A percentile compares a stretch with the other conserved stretches of the same genome.
These are phyloP conservation scores for Yamadazyma phyllophila DNA, from an alignment of 805 yeast genomes.

Conservation along the genomic window DNA sequence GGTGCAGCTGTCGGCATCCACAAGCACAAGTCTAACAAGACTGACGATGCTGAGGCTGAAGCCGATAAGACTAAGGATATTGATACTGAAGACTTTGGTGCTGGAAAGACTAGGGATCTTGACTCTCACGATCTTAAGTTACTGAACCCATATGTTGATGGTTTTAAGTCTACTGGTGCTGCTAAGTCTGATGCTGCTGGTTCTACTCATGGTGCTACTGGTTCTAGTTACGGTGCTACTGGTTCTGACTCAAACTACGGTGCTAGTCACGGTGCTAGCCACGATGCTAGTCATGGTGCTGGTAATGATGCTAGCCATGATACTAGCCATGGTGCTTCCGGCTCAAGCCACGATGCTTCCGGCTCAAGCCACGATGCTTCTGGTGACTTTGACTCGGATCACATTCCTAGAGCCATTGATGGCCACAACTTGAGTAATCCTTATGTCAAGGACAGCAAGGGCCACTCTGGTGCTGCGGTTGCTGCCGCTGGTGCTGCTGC, in stretches of 20 bases:
- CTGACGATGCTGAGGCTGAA: not conserved
- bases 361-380: conserved; percentile 21
- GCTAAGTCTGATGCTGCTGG: too few species aligned
- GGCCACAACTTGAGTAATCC: not conserved
- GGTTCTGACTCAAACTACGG: too few species aligned
- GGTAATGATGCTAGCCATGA: too few species aligned
- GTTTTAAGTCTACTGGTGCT: too few species aligned
- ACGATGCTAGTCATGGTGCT: too few species aligned
- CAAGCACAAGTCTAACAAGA: not conserved
- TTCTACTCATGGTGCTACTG: too few species aligned
- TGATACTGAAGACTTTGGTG: not conserved
- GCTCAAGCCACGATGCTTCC: conserved; percentile 58
- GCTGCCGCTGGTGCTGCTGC: not conserved
- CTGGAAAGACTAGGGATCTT: not conserved
- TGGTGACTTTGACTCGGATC: conserved; percentile 52
- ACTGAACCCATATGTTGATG: too few species aligned
- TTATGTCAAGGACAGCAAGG: conserved; percentile 1
- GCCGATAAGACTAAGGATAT: not conserved
- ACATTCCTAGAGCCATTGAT: too few species aligned
- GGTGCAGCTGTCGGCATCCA: not conserved
- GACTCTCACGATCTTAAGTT: too few species aligned
- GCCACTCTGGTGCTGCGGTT: conserved; percentile 4
- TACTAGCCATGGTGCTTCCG: too few species aligned
- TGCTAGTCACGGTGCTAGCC: not conserved
- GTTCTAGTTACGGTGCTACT: not conserved